Base-by-base conservation (phyloP, 2,329 filamentous ascomycete species). In the Trichoderma sp. region DNA sequence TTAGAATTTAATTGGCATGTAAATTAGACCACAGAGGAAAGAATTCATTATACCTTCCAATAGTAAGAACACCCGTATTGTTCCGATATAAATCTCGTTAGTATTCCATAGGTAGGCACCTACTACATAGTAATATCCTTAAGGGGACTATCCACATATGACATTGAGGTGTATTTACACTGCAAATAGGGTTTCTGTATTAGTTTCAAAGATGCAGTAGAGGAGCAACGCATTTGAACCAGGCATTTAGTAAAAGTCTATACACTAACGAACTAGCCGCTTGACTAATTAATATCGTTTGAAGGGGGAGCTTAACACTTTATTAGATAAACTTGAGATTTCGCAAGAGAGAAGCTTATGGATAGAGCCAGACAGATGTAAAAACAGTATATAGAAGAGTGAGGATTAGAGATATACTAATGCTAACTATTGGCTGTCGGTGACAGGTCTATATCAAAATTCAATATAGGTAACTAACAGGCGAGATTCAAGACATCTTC, bases 401-500 rank as follows among this genome's bases (percentile, higher is more conserved):
- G 3, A n/a, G 7, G 1, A 8, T n/a, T 4, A 9, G 6, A n/a
- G 16, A 9, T 45, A 1, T 45, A 9, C 2, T 4, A n/a, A n/a
- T 45, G 1, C 1, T 9, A 45, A n/a, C 2, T 45, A 3, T 9
- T 45, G 7, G 18, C 16, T 0, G 7, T 45, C 7, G 7, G 41
- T 45, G 7, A 45, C 41, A n/a, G 3, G 16, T 45, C 0, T 1
- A 45, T n/a, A 45, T 45, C 3, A 9, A 9, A 4, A 9, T n/a
- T n/a, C 7, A n/a, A 45, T 8, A n/a, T 4, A 2, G 3, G 3
- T 45, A 45, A 45, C 18, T 45, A 2, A n/a, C 3, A 45, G 0
- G 1, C 4, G 7, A 2, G 41, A 4, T 45, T 45, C 41, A 45
- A 45, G 16, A 45, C 7, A 8, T 4, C 1, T 41, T 8, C 16